Base-by-base conservation (phyloP, 1,139 yeast species). In the Protomyces inouyei region DNA sequence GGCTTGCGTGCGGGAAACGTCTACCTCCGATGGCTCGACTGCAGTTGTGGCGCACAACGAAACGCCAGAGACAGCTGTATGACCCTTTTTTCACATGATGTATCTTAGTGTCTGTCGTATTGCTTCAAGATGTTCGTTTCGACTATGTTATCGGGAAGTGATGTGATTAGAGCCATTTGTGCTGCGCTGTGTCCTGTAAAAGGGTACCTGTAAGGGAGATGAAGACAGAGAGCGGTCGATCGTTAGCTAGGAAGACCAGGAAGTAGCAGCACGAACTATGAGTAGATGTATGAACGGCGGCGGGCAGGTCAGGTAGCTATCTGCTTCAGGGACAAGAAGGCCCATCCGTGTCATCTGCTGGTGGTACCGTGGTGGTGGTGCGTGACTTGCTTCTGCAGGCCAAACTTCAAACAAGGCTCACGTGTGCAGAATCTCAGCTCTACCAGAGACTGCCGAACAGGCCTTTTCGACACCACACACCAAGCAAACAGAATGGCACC, bases 1-100 rank as follows among this genome's bases (percentile, higher is more conserved):
- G 73, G 77, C 74, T 67, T 81, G 78, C 25, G 86, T 89, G 40
- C 76, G 85, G 45, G 68, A 68, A 25, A 68, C 68, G 10, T 66
- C 69, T 5, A 55, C 69, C 3, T 23, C 64, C 10, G 63, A 64
- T 23, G 69, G 66, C 10, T 38, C 57, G 4, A 55, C 55, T 37
- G 61, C 65, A 9, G 69, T 57, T 23, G 63, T 60, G 23, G 65
- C 67, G 3, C 60, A 56, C 40, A 48, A 43, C 14, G 64, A 55
- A 28, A 36, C 57, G 57, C 63, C 55, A 35, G 63, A 65, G 10
- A 60, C 56, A 2, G 65, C 61, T 18, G 65, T 64, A 23, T 64
- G 46, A 55, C 6, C 18, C 5, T 6, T 28, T 28, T 28, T 18
- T 18, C 18, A 18, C 18, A 18, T 28, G 32, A 28, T 48, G 25